Percentiles rank a stretch among this genome's conserved stretches.
phyloP scores from a whole-genome alignment of 106 monocot species.

The Platanthera guangdongensis region DNA sequence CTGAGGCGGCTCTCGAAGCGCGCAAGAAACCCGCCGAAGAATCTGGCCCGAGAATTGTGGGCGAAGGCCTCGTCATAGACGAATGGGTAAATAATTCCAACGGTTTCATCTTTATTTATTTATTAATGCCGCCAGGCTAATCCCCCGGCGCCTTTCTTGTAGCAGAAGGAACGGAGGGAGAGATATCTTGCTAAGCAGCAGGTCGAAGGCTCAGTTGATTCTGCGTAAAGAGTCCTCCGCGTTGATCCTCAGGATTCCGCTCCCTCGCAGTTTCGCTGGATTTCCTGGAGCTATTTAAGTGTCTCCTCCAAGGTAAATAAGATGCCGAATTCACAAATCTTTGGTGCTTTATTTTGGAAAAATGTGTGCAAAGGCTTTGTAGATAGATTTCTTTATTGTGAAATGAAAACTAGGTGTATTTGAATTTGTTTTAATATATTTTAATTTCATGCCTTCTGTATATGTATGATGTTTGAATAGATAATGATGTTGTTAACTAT shows the following conservation, averaged over 20 bases:
- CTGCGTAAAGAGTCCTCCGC: constrained; percentile 9
- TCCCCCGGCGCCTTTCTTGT: background rate
- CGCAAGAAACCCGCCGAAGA: constrained; percentile 51
- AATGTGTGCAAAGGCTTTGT: background rate
- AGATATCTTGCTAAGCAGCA: constrained; percentile 52
- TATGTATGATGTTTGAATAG: background rate
- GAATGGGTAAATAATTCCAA: constrained; percentile 37
- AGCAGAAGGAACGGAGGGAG: constrained; percentile 52
- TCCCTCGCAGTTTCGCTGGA: background rate
- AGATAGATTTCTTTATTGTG: constrained; percentile 1
- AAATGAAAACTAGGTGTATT: background rate
- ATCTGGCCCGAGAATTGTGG: constrained; percentile 32
- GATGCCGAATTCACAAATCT: background rate
- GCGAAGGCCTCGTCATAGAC: constrained; percentile 58
- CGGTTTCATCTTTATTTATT: background rate
- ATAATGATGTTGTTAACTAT: background rate
- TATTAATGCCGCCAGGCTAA: background rate
- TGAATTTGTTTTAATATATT: background rate
- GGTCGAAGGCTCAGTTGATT: constrained; percentile 35
- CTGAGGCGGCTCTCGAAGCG: constrained; percentile 52
- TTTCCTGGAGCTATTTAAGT: background rate
- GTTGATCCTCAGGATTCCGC: background rate
- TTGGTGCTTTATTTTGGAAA: background rate
- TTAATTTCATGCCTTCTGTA: background rate
- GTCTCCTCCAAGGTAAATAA: background rate